Base-by-base conservation (phyloP, 2,329 filamentous ascomycete species). In the Xylaria sp. region DNA sequence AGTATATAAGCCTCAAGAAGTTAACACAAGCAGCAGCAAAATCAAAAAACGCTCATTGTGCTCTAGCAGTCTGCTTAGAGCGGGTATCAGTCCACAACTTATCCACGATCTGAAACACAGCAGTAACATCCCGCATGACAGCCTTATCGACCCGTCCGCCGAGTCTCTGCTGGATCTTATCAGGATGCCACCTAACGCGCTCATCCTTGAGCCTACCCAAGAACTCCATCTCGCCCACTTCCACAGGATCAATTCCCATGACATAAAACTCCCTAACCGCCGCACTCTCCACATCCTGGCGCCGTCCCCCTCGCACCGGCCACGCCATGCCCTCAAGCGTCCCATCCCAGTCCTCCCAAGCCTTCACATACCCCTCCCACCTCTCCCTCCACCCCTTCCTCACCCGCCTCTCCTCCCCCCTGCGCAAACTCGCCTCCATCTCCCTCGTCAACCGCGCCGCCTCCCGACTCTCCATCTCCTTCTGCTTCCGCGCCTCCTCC, bases 151-250 rank as follows among this genome's bases (percentile, higher is more conserved):
- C 88, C 68, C 88, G 83, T 0, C 87, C 89, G 2, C 93, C 93
- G 69, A 97, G 90, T 62, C 90, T 88, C 82, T 98, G 96, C 83
- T 98, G 93, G 65, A 98, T 92, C 84, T 98, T 99, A 82, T 99
- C 96, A 3, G 96, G 96, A 83, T 99, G 96, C 96, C 96, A 99
- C 18, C 94, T 87, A 21, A 98, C 90, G 60, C 96, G 89, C 83
- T 99, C 96, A 5, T 89, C 83, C 80, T 97, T 97, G 61, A 98
- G 84, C 66, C 79, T 82, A 8, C 83, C 80, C 23, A 84, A 78
- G 60, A 85, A 84, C 10, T 82, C 81, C 66, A 76, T 80, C 74
- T 84, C 82, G 23, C 84, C 84, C 2, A 83, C 74, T 1, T 82
- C 80, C 32, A 82, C 80, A 25, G 83, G 70, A 59, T 79, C 80